A percentile compares a stretch with the other conserved stretches of the same genome.
Evolutionary conservation across 495 filamentous ascomycete genomes (phyloP).

Genomic region (Penicillium atrosanguineum): DNA sequence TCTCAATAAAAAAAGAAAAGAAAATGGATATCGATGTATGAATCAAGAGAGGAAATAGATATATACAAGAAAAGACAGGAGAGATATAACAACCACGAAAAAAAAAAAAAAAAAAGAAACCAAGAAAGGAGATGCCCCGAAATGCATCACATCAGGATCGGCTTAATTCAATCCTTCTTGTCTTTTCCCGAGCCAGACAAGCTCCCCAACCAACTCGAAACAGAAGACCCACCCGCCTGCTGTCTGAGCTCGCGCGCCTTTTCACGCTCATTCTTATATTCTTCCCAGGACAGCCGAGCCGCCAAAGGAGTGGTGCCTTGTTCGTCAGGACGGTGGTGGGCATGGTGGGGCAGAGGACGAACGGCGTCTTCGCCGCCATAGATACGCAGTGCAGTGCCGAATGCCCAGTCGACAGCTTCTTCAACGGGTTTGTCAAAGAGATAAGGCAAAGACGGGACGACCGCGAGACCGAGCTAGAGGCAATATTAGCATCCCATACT

Average conservation of each 20-base stretch:
- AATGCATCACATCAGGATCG: not conserved
- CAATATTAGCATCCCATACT: not conserved
- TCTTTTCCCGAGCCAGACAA: slow-evolving; percentile 21
- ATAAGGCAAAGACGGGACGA: slow-evolving; percentile 85
- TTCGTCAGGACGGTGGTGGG: slow-evolving; percentile 3
- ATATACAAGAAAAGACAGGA: slow-evolving; percentile 3
- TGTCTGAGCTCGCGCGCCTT: slow-evolving; percentile 31
- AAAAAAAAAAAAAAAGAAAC: not conserved
- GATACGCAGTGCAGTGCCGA: slow-evolving; percentile 71
- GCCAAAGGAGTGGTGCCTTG: slow-evolving; percentile 7
- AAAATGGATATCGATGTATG: not conserved
- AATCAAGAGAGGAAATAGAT: not conserved
- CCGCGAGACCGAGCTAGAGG: slow-evolving; percentile 69
- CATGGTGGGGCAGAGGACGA: slow-evolving; percentile 27
- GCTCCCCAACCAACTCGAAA: slow-evolving; percentile 20
- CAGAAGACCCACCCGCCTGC: slow-evolving; percentile 7
- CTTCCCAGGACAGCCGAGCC: slow-evolving; percentile 37
- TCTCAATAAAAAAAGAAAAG: not conserved
- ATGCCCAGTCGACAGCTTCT: slow-evolving; percentile 81
- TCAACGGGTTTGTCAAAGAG: slow-evolving; percentile 95
- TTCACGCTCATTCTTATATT: slow-evolving; percentile 35
- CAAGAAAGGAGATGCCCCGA: not conserved
- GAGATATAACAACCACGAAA: not conserved
- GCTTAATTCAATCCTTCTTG: slow-evolving; percentile 27
- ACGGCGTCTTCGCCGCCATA: slow-evolving; percentile 65